Evolutionary conservation across 225 moss, liverwort and hornwort species (phyloP).

Genomic region (Neckera pumila): DNA sequence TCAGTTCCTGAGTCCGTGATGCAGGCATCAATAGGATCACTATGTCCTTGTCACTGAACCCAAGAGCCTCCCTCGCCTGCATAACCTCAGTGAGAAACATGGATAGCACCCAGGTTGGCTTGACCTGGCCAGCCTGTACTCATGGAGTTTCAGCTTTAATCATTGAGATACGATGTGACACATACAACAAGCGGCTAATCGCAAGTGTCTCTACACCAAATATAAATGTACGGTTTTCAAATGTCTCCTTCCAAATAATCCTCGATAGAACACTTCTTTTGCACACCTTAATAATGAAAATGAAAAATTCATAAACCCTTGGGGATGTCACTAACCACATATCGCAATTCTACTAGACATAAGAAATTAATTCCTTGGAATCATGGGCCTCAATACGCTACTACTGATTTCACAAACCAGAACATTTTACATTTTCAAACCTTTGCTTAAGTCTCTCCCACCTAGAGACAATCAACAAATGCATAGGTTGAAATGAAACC

Average conservation of each 20-base stretch:
- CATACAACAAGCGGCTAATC: background rate
- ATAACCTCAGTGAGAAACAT: background rate
- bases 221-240: background rate
- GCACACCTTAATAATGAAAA: background rate
- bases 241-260: background rate
- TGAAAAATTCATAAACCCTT: background rate
- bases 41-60: conserved; percentile 38
- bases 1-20: conserved; percentile 65
- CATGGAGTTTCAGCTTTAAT: background rate
- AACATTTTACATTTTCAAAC: background rate
- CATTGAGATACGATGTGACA: background rate
- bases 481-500: conserved; percentile 6
- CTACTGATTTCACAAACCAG: background rate
- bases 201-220: background rate
- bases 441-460: background rate
- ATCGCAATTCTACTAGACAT: background rate
- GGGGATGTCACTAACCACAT: background rate
- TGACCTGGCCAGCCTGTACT: background rate
- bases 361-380: background rate
- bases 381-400: background rate
- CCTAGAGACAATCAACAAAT: background rate
- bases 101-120: background rate
- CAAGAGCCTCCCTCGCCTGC: conserved; percentile 59
- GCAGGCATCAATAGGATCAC: conserved; percentile 72
- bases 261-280: background rate